Evolutionary conservation across 495 filamentous ascomycete genomes (phyloP).

Genomic region (Cercophora samala): DNA sequence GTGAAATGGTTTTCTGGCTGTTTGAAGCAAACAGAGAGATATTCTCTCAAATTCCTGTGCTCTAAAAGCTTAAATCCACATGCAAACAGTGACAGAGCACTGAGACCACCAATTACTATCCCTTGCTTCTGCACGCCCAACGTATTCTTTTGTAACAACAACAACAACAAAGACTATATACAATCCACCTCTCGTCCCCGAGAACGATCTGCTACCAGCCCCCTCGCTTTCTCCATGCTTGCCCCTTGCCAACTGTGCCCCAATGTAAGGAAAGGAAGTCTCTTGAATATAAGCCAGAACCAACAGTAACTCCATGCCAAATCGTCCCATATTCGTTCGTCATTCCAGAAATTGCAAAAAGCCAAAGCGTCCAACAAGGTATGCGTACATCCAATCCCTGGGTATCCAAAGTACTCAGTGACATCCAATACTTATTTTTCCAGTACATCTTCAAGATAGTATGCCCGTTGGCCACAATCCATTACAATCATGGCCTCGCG

Average conservation of each 20-base stretch:
- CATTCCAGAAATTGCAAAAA: background rate
- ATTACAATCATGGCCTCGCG: conserved; percentile 33
- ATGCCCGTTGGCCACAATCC: background rate
- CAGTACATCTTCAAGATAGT: background rate
- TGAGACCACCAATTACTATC: background rate
- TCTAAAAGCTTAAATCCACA: background rate
- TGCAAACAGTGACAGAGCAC: background rate
- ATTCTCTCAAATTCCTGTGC: too few species aligned
- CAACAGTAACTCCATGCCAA: background rate
- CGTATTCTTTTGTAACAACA: background rate
- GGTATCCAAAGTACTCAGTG: background rate
- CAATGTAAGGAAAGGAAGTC: too few species aligned
- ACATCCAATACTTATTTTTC: background rate
- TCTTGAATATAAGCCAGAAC: background rate
- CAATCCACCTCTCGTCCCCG: background rate
- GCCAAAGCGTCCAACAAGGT: background rate
- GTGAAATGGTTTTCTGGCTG: too few species aligned
- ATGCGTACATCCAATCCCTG: background rate
- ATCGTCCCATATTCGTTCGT: background rate
- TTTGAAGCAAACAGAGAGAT: too few species aligned
- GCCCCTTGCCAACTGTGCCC: too few species aligned
- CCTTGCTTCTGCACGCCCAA: background rate
- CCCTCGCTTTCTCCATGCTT: too few species aligned
- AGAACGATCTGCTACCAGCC: too few species aligned
- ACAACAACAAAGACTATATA: background rate